phyloP scores from a whole-genome alignment of 148 eudicot genomes.

The Rhododendron mucronatum region DNA sequence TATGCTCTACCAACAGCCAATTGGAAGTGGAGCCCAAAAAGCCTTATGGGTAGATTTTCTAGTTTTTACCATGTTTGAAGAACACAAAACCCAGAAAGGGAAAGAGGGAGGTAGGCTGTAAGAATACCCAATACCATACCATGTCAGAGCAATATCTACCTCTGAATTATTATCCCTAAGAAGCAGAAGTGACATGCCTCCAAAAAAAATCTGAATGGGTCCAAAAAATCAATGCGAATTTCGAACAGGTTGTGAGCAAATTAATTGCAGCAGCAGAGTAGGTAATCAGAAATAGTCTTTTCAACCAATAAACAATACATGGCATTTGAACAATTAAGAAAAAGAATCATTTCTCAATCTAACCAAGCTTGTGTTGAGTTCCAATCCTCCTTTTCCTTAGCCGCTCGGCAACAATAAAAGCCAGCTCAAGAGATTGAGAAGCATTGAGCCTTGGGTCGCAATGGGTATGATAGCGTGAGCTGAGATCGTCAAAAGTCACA shows the following conservation, averaged over 20 bases:
- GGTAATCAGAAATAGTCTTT: too few species aligned
- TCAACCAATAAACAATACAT: background rate
- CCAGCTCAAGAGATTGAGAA: conserved; percentile 5
- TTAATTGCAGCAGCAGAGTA: background rate
- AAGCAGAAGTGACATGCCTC: background rate
- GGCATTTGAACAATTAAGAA: background rate
- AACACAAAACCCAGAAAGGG: background rate
- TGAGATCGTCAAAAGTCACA: conserved; percentile 5
- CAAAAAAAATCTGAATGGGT: background rate
- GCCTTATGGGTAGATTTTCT: background rate
- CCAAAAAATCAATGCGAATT: background rate
- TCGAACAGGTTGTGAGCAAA: background rate
- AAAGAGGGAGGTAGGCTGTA: background rate
- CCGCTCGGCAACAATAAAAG: background rate
- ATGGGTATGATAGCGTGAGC: background rate
- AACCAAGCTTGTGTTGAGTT: background rate
- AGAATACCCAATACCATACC: background rate
- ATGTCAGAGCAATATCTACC: background rate
- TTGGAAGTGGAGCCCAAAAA: background rate
- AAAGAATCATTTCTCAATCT: background rate
- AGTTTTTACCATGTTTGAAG: background rate
- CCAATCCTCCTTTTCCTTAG: background rate
- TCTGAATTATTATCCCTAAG: background rate
- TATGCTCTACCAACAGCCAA: background rate
- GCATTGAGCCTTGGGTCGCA: conserved; percentile 6